phyloP scores from a whole-genome alignment of 768 basidiomycete genomes.

The Rhodocollybia butyracea region DNA sequence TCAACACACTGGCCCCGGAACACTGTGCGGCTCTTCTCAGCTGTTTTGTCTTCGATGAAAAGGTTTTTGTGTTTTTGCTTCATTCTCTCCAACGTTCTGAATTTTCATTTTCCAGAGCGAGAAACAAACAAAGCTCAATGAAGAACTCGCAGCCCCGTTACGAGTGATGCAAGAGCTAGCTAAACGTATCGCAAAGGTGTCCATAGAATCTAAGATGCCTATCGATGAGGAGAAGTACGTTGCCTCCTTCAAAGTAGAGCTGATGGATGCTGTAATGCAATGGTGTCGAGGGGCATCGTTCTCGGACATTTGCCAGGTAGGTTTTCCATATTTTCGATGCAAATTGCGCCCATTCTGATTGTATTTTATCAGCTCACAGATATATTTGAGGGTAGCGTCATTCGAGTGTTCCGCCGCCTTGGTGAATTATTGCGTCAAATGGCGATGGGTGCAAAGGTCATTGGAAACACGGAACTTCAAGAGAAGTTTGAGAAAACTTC shows the following conservation, averaged over 20 bases:
- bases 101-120: slow-evolving; percentile 60
- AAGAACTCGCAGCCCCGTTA: slow-evolving; percentile 90
- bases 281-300: slow-evolving; percentile 99
- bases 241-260: slow-evolving; percentile 93
- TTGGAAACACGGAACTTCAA: slow-evolving; percentile 91
- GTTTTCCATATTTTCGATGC: slow-evolving; percentile 12
- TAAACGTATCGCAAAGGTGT: slow-evolving; percentile 93
- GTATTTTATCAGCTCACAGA: slow-evolving; percentile 71
- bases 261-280: slow-evolving; percentile 96
- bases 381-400: slow-evolving; percentile 95
- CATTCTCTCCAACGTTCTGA: not conserved
- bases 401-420: slow-evolving; percentile 91
- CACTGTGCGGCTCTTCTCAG: slow-evolving; percentile 93
- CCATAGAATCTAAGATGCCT: slow-evolving; percentile 87
- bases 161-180: slow-evolving; percentile 96
- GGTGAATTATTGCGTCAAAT: slow-evolving; percentile 96
- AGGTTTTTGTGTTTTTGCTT: slow-evolving; percentile 43
- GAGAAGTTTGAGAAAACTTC: slow-evolving; percentile 91
- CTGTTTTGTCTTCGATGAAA: slow-evolving; percentile 97
- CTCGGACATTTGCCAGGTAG: slow-evolving; percentile 91
- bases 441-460: slow-evolving; percentile 92
- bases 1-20: slow-evolving; percentile 87
- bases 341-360: not conserved
- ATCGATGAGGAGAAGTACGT: slow-evolving; percentile 95
- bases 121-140: slow-evolving; percentile 79